phyloP scores from a whole-genome alignment of 2,329 filamentous ascomycete species.

The Dryadomyces quercivorus region DNA sequence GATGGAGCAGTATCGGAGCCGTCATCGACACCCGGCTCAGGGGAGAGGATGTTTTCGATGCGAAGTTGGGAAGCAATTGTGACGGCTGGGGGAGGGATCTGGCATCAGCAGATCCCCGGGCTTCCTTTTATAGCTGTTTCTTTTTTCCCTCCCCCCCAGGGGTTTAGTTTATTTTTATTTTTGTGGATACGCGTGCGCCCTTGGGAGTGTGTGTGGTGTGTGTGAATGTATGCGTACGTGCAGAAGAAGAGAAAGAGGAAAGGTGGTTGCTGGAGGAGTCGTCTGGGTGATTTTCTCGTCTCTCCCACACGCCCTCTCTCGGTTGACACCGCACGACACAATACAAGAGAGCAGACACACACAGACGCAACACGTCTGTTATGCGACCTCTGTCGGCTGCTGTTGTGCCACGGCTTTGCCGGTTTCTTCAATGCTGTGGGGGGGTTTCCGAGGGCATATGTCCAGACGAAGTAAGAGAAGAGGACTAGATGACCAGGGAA shows the following conservation, averaged over 20 bases:
- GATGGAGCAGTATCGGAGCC: conserved; percentile 17
- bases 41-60: conserved; percentile 39
- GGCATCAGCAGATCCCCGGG: conserved; percentile 19
- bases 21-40: conserved; percentile 28
- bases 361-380: not conserved
- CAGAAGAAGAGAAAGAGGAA: not conserved
- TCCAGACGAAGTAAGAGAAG: not conserved
- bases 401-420: not conserved
- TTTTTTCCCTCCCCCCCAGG: not conserved
- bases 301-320: not conserved
- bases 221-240: not conserved
- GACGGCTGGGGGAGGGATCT: conserved; percentile 27
- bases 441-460: not conserved
- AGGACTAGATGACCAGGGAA: not conserved
- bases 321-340: not conserved
- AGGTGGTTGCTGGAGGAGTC: not conserved
- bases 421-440: not conserved
- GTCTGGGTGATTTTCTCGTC: not conserved
- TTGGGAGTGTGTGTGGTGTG: conserved; percentile 5
- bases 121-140: conserved; percentile 7
- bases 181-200: conserved; percentile 1
- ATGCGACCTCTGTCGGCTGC: not conserved
- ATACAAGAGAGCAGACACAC: not conserved
- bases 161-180: not conserved
- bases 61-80: conserved; percentile 38